Conservation (phyloP, 2,329 filamentous ascomycete genomes). For the Thielaviopsis euricoi region DNA sequence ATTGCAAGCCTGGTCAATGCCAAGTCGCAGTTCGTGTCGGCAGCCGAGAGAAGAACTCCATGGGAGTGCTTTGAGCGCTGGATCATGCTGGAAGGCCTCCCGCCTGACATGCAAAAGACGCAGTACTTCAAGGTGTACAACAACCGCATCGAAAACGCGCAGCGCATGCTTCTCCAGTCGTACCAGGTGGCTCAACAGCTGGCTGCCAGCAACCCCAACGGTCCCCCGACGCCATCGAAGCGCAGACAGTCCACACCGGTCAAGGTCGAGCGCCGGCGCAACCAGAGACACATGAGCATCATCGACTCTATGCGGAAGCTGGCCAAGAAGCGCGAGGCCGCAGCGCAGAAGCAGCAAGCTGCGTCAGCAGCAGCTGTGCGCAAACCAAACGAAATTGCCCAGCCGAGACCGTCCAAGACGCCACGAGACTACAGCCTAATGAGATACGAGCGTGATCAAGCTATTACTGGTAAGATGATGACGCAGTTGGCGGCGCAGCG, state of each 20-base stretch:
- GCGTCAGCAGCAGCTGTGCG: constrained; percentile 62
- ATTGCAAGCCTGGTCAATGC: constrained; percentile 68
- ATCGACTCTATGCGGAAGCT: constrained; percentile 92
- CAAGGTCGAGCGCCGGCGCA: constrained; percentile 71
- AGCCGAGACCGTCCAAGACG: constrained; percentile 45
- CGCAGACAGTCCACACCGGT: constrained; percentile 56
- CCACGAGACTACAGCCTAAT: constrained; percentile 82
- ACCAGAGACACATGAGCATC: constrained; percentile 72
- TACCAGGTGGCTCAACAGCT: constrained; percentile 32
- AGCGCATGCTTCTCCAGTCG: constrained; percentile 35
- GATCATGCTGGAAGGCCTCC: constrained; percentile 80
- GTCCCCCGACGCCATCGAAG: constrained; percentile 20
- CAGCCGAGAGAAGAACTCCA: constrained; percentile 75
- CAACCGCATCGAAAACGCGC: constrained; percentile 41
- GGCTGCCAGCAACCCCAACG: constrained; percentile 14
- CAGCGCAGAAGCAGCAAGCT: constrained; percentile 77
- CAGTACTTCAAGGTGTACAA: constrained; percentile 75
- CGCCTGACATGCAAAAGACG: constrained; percentile 85
- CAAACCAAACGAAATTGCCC: constrained; percentile 53
- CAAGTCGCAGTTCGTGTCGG: constrained; percentile 64
- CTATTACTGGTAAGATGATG: constrained; percentile 39
- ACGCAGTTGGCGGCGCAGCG: constrained; percentile 34
- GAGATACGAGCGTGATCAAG: constrained; percentile 71
- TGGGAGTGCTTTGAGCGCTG: constrained; percentile 99
- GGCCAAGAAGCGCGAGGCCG: constrained; percentile 82